Percentiles rank a stretch among this genome's conserved stretches.
Conservation (phyloP, 2,329 filamentous ascomycete species). For the Fusarium graminum region DNA sequence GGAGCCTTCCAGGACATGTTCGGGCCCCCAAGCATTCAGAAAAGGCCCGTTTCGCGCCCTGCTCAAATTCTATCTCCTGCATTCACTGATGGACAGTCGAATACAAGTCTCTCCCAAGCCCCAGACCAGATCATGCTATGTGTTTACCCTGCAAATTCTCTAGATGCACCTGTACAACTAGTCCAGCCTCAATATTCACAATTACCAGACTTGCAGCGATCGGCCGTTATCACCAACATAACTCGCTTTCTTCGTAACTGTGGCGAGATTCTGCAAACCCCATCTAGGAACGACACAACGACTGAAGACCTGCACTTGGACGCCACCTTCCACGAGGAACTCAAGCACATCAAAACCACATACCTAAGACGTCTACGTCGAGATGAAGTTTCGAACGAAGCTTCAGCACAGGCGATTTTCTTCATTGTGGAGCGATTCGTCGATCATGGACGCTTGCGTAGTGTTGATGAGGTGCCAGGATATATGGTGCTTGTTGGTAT, state of each 20-base stretch:
- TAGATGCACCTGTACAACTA: not conserved
- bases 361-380: not conserved
- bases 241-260: not conserved
- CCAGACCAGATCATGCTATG: not conserved
- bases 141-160: fast-evolving
- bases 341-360: not conserved
- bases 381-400: fast-evolving
- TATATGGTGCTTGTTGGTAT: not conserved
- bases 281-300: not conserved
- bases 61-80: not conserved
- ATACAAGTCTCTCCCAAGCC: not conserved
- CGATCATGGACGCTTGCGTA: not conserved
- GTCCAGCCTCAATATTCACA: not conserved
- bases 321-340: too few relatives aligned
- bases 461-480: fast-evolving
- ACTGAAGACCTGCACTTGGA: not conserved
- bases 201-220: not conserved
- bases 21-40: not conserved
- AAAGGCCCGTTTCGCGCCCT: not conserved
- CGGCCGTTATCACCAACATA: not conserved
- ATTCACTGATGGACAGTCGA: not conserved
- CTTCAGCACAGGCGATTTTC: fast-evolving
- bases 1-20: not conserved
- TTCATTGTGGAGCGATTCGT: not conserved
- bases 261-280: not conserved